Conservation (phyloP, 345 rosid species). For the Brassica rapa region DNA sequence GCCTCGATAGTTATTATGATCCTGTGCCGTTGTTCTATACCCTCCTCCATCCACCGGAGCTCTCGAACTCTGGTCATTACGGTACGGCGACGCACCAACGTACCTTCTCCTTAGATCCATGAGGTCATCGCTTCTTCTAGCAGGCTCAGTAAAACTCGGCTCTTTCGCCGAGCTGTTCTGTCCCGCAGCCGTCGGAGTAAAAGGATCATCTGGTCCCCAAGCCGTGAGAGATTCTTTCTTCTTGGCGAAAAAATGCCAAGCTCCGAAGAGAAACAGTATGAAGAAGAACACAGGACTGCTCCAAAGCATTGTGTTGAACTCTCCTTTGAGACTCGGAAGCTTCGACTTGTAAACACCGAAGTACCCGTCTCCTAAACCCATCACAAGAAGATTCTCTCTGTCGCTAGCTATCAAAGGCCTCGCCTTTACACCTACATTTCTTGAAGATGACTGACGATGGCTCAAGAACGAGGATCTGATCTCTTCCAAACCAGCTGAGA, state of each 20-base stretch:
- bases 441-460: conserved; percentile 35
- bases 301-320: conserved; percentile 75
- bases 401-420: conserved; percentile 77
- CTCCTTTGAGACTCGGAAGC: conserved; percentile 64
- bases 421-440: conserved; percentile 26
- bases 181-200: conserved; percentile 54
- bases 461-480: conserved; percentile 72
- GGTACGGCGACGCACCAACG: conserved; percentile 47
- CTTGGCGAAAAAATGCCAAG: conserved; percentile 96
- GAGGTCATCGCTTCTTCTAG: conserved; percentile 61
- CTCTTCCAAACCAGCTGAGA: conserved; percentile 79
- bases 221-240: conserved; percentile 89
- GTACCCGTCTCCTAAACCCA: conserved; percentile 77
- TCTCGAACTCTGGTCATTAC: conserved; percentile 57
- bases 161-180: conserved; percentile 56
- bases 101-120: conserved; percentile 74
- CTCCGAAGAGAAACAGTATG: conserved; percentile 76
- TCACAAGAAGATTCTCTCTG: conserved; percentile 72
- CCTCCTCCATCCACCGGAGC: conserved; percentile 61
- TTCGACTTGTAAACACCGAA: conserved; percentile 79
- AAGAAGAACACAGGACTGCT: conserved; percentile 86
- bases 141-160: conserved; percentile 54
- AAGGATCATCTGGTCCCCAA: conserved; percentile 93
- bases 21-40: conserved; percentile 55
- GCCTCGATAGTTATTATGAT: conserved; percentile 57